phyloP scores from a whole-genome alignment of 2,329 filamentous ascomycete species.

The Colletotrichum sp. region DNA sequence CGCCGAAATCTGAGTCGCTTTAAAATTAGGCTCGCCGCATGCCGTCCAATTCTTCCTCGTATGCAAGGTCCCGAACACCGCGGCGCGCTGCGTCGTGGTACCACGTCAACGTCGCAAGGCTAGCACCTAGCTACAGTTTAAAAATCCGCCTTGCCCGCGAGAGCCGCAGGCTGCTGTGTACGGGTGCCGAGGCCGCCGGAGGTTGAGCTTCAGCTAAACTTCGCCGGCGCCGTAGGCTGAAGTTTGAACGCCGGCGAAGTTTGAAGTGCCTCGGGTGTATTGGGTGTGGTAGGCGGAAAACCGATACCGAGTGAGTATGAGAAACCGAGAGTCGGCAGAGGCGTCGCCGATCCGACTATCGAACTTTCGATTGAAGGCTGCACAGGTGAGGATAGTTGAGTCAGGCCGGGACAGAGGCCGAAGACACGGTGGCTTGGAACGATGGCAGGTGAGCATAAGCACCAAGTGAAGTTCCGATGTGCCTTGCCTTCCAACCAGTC shows the following conservation, averaged over 20 bases:
- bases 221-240: neutral
- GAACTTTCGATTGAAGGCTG: neutral
- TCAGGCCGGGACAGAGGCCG: neutral
- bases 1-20: neutral
- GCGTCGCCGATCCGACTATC: neutral
- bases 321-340: neutral
- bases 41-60: neutral
- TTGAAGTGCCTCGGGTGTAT: neutral
- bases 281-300: neutral
- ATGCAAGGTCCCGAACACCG: neutral
- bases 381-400: neutral
- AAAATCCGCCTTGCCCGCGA: neutral
- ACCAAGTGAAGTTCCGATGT: accelerated
- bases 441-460: neutral
- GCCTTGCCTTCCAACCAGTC: too few relatives aligned
- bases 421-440: accelerated
- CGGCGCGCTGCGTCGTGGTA: neutral
- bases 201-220: neutral
- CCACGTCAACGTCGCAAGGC: neutral
- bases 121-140: accelerated
- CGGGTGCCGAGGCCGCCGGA: neutral
- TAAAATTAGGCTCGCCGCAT: neutral
- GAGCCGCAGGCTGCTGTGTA: neutral
- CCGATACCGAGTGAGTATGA: neutral
- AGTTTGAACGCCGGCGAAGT: neutral